A percentile compares a stretch with the other conserved stretches of the same genome.
These are phyloP conservation scores for Paramecium caudatum DNA, from an alignment of 73 alveolate genomes.

Conservation along the genomic window DNA sequence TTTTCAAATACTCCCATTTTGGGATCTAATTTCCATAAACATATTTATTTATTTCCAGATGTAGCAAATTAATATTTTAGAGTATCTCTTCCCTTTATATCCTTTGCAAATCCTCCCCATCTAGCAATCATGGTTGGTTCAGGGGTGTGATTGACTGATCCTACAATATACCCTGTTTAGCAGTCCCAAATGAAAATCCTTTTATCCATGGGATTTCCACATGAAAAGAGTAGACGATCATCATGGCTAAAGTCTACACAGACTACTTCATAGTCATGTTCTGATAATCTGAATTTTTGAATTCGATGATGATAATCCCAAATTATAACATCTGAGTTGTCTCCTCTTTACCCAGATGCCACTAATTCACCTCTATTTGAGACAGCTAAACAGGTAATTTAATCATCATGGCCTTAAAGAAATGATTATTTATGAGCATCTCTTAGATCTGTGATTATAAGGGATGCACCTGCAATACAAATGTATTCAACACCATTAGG, in stretches of 20 bases:
- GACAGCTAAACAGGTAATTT: constrained; percentile 93
- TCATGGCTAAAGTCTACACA: constrained; percentile 94
- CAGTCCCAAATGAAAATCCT: constrained; percentile 96
- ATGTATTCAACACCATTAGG: constrained; percentile 95
- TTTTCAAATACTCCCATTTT: constrained; percentile 89
- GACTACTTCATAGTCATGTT: constrained; percentile 96
- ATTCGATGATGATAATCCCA: constrained; percentile 93
- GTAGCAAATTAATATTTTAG: constrained; percentile 94
- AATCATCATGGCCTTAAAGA: constrained; percentile 97
- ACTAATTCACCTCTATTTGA: constrained; percentile 89
- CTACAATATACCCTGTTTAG: constrained; percentile 87
- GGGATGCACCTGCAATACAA: constrained; percentile 93
- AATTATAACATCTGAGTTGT: constrained; percentile 94
- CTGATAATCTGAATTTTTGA: constrained; percentile 90
- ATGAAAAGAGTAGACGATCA: constrained; percentile 90
- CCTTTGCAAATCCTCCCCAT: constrained; percentile 97
- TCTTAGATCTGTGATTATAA: constrained; percentile 92
- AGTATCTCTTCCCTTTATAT: constrained; percentile 94
- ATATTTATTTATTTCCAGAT: constrained; percentile 92
- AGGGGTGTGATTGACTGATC: constrained; percentile 80
- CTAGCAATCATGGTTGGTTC: constrained; percentile 88
- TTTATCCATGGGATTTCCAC: constrained; percentile 95
- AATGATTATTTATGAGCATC: constrained; percentile 96
- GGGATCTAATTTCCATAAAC: constrained; percentile 94
- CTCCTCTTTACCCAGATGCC: constrained; percentile 97